A percentile compares a stretch with the other conserved stretches of the same genome.
Conservation (phyloP, 2,329 filamentous ascomycete species). For the Ceratocystis eucalypticola region DNA sequence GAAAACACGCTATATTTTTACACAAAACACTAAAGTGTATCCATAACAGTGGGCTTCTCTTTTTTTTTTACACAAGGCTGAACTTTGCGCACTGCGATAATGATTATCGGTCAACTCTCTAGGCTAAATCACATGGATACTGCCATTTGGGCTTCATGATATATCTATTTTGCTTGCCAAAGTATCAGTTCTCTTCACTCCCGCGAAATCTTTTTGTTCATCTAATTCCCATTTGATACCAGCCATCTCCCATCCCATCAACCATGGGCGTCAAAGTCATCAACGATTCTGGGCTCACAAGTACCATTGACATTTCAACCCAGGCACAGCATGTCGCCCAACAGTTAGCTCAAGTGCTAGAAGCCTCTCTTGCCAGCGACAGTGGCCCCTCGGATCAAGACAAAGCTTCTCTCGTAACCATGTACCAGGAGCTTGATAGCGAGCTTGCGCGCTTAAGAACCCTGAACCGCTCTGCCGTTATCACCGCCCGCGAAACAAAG, state of each 20-base stretch:
- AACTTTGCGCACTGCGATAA: background rate
- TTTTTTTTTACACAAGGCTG: background rate
- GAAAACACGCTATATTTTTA: too few species aligned
- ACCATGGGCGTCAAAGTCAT: constrained; percentile 23
- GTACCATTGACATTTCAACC: constrained; percentile 58
- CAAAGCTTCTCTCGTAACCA: background rate
- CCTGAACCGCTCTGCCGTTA: constrained; percentile 67
- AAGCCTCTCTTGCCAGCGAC: constrained; percentile 32
- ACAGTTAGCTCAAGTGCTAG: constrained; percentile 43
- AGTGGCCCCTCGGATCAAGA: constrained; percentile 25
- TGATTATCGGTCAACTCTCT: too few species aligned
- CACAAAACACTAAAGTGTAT: background rate
- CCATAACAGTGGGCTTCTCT: background rate
- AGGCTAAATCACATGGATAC: too few species aligned
- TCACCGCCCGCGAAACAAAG: constrained; percentile 76
- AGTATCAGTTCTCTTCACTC: too few species aligned
- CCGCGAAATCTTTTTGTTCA: background rate
- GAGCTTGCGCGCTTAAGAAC: constrained; percentile 69
- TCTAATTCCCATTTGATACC: background rate
- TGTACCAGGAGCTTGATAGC: constrained; percentile 29
- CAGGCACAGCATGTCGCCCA: constrained; percentile 61
- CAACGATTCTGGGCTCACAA: constrained; percentile 40
- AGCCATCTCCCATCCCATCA: background rate
- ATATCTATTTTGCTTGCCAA: too few species aligned
- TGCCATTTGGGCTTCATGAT: background rate